Evolutionary conservation across 495 filamentous ascomycete genomes (phyloP), one percentile per base, ranked within the genome.

Genomic region (Aspergillus cavernicola): DNA sequence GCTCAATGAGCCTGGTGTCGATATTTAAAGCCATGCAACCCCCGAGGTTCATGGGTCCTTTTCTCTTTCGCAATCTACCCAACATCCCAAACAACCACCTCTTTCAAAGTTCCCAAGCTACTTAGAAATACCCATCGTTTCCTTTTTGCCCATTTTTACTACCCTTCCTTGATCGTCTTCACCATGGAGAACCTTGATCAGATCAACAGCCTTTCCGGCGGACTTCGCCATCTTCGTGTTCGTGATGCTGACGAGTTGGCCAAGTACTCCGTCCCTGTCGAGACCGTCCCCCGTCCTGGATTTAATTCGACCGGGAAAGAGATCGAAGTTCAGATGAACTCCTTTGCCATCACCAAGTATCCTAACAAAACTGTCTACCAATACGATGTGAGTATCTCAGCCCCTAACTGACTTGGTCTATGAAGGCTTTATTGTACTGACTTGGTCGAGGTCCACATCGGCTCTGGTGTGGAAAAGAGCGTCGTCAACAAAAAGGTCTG

Each of bases 381-480:
- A 69, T 97, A 90, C 55, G 92, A 96, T 73, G 89, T 96, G 71
- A 79, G 88, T 81, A 20, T 18, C 16, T 1, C 26, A 40, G 58
- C 36, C 49, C 19, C 49, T 4, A 10, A 47, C 20, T 2, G 13
- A 2, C 26, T 19, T 1, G 32, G 20, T 42, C 26, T 45, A 19
- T 1, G 1, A 26, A 28, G n/a, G 31, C 6, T 7, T 6, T 26
- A 40, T 29, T 24, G 16, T 43, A 10, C 38, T 57, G 6, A 59
- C 45, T 43, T 53, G 39, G 18, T 23, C 5, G 47, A 90, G 86
- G 73, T 90, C 20, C 61, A 69, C n/a, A 74, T 91, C 50, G 79
- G 79, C 23, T 80, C 74, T 22, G 83, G 83, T 22, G 65, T 58
- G n/a, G 82, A 84, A 40, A 85, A 84, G 62, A 74, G 78, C 13